A percentile compares a stretch with the other conserved stretches of the same genome.
Evolutionary conservation across 78 protist species (phyloP).

Genomic region (Salpingoeca rosetta): DNA sequence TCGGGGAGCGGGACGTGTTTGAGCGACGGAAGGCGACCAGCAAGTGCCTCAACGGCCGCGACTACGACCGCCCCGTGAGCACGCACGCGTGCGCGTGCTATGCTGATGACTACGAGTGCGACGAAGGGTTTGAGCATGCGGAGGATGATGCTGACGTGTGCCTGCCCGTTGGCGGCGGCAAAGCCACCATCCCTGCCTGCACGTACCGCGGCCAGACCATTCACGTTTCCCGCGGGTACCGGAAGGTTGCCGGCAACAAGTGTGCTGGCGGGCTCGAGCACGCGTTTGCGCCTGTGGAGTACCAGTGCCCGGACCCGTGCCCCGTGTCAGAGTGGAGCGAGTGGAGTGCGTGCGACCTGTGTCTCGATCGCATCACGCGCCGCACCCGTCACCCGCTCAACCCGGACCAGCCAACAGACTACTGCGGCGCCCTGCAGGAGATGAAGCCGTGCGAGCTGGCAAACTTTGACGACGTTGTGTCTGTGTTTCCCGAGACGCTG

Average conservation of each 20-base stretch:
- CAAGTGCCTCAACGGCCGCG: neutral
- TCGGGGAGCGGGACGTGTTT: neutral
- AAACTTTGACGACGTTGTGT: too few relatives aligned
- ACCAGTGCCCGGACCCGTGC: neutral
- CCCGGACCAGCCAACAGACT: too few relatives aligned
- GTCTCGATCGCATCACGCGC: too few relatives aligned
- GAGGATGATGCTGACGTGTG: neutral
- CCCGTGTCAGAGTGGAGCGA: neutral
- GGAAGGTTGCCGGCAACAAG: neutral
- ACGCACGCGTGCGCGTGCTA: neutral
- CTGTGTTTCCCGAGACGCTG: too few relatives aligned
- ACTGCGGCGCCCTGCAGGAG: too few relatives aligned
- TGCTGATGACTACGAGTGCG: neutral
- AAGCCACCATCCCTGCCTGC: too few relatives aligned
- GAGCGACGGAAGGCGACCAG: neutral
- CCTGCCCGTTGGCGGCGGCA: too few relatives aligned
- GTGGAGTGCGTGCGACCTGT: neutral
- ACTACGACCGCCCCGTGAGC: neutral
- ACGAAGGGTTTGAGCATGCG: neutral
- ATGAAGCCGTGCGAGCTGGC: too few relatives aligned
- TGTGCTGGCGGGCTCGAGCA: neutral
- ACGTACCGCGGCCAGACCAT: neutral
- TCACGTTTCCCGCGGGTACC: neutral
- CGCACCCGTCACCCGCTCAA: too few relatives aligned
- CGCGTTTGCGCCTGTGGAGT: neutral